Evolutionary conservation across 345 rosid species (phyloP).

Genomic region (Anastatica hierochuntica): DNA sequence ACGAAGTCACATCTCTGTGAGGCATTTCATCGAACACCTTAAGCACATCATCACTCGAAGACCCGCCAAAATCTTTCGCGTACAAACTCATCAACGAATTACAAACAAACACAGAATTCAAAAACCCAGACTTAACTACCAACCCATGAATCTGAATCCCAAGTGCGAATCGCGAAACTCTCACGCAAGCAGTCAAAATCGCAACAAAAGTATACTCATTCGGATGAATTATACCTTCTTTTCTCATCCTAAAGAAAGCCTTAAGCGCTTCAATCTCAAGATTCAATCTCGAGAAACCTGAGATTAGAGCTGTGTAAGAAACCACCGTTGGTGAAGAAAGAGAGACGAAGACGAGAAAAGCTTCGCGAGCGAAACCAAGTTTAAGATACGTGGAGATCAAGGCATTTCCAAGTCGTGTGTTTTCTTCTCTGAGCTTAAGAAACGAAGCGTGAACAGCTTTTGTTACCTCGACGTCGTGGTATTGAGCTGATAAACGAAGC

Average conservation of each 20-base stretch:
- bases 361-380: slow-evolving; percentile 43
- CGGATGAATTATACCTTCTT: slow-evolving; percentile 12
- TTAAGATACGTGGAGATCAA: slow-evolving; percentile 54
- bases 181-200: slow-evolving; percentile 24
- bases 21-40: slow-evolving; percentile 62
- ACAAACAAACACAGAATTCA: slow-evolving; percentile 36
- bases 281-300: slow-evolving; percentile 44
- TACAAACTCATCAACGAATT: slow-evolving; percentile 70
- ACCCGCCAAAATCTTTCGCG: slow-evolving; percentile 24
- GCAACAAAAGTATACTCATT: slow-evolving; percentile 29
- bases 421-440: slow-evolving; percentile 38
- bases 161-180: slow-evolving; percentile 12
- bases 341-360: slow-evolving; percentile 37
- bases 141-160: slow-evolving; percentile 29
- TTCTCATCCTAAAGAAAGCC: slow-evolving; percentile 56
- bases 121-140: slow-evolving; percentile 22
- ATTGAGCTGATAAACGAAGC: slow-evolving; percentile 44
- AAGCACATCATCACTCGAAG: slow-evolving; percentile 27
- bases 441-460: slow-evolving; percentile 54
- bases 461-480: slow-evolving; percentile 37
- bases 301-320: slow-evolving; percentile 57
- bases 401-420: slow-evolving; percentile 38
- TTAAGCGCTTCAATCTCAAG: slow-evolving; percentile 40
- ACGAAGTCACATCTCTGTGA: slow-evolving; percentile 48
- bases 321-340: slow-evolving; percentile 53